phyloP scores from a whole-genome alignment of 768 basidiomycete species.

The Termitomyces sp. region DNA sequence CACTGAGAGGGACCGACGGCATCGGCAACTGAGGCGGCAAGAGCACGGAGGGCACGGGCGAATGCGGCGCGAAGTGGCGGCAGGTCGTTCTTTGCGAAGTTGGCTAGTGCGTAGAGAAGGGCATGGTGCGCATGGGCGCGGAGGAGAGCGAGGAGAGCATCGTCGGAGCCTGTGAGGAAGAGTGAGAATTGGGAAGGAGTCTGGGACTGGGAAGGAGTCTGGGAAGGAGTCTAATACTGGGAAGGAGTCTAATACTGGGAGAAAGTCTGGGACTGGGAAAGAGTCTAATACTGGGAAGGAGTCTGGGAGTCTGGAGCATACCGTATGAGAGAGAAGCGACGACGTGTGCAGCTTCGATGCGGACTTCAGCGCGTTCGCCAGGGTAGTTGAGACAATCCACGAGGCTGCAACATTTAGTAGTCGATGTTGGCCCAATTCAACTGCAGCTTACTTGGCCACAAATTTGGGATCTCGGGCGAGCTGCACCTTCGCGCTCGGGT shows the following conservation, averaged over 20 bases:
- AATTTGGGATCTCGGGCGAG: slow-evolving; percentile 56
- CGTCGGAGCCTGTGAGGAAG: slow-evolving; percentile 50
- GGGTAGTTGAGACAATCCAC: slow-evolving; percentile 55
- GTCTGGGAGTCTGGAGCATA: slow-evolving; percentile 15
- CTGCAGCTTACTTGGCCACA: slow-evolving; percentile 53
- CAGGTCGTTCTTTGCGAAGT: slow-evolving; percentile 36
- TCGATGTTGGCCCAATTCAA: slow-evolving; percentile 26
- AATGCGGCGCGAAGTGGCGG: slow-evolving; percentile 51
- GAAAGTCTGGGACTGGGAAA: background rate
- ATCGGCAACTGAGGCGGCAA: slow-evolving; percentile 61
- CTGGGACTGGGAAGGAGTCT: background rate
- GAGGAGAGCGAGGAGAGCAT: slow-evolving; percentile 56
- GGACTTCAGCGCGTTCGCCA: slow-evolving; percentile 39
- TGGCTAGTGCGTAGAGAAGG: slow-evolving; percentile 60
- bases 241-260: background rate
- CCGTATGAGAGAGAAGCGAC: slow-evolving; percentile 74
- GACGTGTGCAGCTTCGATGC: slow-evolving; percentile 73
- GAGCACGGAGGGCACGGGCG: slow-evolving; percentile 57
- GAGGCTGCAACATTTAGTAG: slow-evolving; percentile 36
- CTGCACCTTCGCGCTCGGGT: slow-evolving; percentile 65
- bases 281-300: background rate
- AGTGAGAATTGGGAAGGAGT: background rate
- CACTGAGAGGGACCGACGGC: slow-evolving; percentile 67
- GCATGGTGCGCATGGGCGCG: slow-evolving; percentile 55
- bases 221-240: background rate